Evolutionary conservation across 1,139 yeast species (phyloP).

Genomic region (Trichomonascaceae sp.): DNA sequence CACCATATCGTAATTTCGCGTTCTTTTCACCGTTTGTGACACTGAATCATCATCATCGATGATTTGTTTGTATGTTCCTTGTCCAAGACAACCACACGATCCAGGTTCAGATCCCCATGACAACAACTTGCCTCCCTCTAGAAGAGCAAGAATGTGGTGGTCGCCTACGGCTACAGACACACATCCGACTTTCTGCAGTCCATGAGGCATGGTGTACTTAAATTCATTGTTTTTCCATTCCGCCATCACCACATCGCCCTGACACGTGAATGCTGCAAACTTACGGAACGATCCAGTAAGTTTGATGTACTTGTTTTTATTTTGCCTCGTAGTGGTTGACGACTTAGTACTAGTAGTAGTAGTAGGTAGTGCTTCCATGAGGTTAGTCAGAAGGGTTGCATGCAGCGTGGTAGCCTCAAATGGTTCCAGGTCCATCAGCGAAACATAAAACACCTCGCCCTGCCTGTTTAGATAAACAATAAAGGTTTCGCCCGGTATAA

Average conservation of each 20-base stretch:
- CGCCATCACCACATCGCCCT: slow-evolving; percentile 33
- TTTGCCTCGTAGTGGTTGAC: slow-evolving; percentile 10
- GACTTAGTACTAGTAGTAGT: slow-evolving; percentile 4
- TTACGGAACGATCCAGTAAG: slow-evolving; percentile 37
- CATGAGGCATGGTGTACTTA: slow-evolving; percentile 26
- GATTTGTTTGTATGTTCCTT: too few species aligned
- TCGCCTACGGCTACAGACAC: slow-evolving; percentile 58
- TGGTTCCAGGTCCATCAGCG: not conserved
- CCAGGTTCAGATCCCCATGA: slow-evolving; percentile 62
- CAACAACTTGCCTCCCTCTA: slow-evolving; percentile 44
- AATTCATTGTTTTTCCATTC: slow-evolving; percentile 2
- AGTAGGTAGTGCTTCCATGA: not conserved
- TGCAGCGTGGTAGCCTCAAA: not conserved
- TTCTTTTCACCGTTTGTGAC: too few species aligned
- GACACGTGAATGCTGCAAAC: slow-evolving; percentile 43
- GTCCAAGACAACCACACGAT: slow-evolving; percentile 57
- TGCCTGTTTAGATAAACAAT: slow-evolving; percentile 36
- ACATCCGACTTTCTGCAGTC: slow-evolving; percentile 40
- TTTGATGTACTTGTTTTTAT: slow-evolving; percentile 26
- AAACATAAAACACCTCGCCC: slow-evolving; percentile 34
- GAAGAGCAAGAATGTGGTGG: slow-evolving; percentile 54
- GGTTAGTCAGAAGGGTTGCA: not conserved
- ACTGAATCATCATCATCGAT: too few species aligned
- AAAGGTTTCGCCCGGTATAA: slow-evolving; percentile 41
- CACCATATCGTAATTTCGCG: too few species aligned